These are phyloP conservation scores for Cladosporium sp. DNA, from an alignment of 2,329 filamentous ascomycete species.

Conservation along the genomic window DNA sequence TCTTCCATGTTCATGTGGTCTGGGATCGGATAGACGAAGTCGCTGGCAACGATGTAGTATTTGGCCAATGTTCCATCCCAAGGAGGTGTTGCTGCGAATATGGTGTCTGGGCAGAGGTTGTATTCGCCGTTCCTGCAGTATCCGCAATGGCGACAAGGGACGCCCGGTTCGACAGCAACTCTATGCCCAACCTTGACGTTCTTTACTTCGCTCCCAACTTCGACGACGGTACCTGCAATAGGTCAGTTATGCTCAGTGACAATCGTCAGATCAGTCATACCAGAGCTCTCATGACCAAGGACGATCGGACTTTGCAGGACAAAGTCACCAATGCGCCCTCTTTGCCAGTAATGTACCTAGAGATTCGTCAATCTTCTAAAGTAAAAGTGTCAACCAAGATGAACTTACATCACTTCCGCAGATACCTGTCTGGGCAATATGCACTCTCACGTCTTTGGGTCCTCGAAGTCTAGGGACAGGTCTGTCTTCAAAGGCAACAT, in stretches of 20 bases:
- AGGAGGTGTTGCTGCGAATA: slow-evolving; percentile 18
- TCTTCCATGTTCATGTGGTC: slow-evolving; percentile 42
- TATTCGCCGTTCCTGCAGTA: slow-evolving; percentile 17
- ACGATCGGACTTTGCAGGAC: slow-evolving; percentile 29
- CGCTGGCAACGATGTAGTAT: slow-evolving; percentile 41
- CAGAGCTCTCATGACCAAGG: slow-evolving; percentile 27
- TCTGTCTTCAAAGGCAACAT: slow-evolving; percentile 11
- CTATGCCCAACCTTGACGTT: slow-evolving; percentile 23
- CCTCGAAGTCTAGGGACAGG: slow-evolving; percentile 6
- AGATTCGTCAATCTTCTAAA: slow-evolving; percentile 33
- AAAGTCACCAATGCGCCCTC: slow-evolving; percentile 38
- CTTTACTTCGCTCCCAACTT: slow-evolving; percentile 21
- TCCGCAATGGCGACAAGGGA: slow-evolving; percentile 19
- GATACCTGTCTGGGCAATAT: slow-evolving; percentile 12
- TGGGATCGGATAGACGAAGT: slow-evolving; percentile 44
- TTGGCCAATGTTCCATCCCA: slow-evolving; percentile 40
- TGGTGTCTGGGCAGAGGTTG: slow-evolving; percentile 19
- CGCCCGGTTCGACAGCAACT: slow-evolving; percentile 26
- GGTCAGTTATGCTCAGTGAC: too few species aligned
- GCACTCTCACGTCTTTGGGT: slow-evolving; percentile 9
- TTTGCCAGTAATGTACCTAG: slow-evolving; percentile 36
- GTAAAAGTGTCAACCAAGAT: not conserved
- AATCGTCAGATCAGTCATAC: slow-evolving; percentile 2
- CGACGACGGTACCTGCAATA: slow-evolving; percentile 19
- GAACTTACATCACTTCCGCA: slow-evolving; percentile 21